Percentiles rank a stretch among this genome's conserved stretches.
Evolutionary conservation across 78 protist genomes (phyloP).

Genomic region (Bodo saltans): DNA sequence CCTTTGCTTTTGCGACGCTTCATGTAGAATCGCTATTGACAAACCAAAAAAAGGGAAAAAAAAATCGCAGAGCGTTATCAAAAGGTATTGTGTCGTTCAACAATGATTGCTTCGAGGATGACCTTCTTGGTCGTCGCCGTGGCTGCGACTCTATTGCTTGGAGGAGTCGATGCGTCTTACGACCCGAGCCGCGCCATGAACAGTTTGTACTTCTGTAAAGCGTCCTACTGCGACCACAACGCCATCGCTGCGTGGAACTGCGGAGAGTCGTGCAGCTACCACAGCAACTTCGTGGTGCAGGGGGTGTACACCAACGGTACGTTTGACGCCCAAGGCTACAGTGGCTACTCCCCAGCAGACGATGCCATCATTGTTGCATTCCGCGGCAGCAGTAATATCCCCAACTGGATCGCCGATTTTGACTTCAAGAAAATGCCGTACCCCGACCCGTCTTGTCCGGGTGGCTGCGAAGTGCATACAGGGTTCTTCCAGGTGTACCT

Average conservation of each 20-base stretch:
- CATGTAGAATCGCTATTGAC: too few species aligned
- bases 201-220: not conserved
- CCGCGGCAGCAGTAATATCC: constrained; percentile 9
- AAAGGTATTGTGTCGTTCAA: too few species aligned
- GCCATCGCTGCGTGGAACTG: not conserved
- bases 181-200: not conserved
- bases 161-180: too few species aligned
- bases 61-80: too few species aligned
- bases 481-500: constrained; percentile 6
- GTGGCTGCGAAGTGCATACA: not conserved
- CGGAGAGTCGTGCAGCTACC: not conserved
- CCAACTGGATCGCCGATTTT: constrained; percentile 34
- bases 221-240: not conserved
- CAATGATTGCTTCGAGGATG: too few species aligned
- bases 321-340: not conserved
- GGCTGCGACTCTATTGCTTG: too few species aligned
- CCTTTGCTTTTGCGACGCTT: too few species aligned
- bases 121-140: too few species aligned
- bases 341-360: not conserved
- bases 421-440: not conserved
- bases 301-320: not conserved
- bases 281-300: not conserved
- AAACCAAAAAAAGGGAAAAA: too few species aligned
- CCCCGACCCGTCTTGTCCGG: not conserved
- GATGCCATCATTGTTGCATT: constrained; percentile 1